These are phyloP conservation scores for Metschnikowia lochheadii DNA, from an alignment of 805 yeast species.

Conservation along the genomic window DNA sequence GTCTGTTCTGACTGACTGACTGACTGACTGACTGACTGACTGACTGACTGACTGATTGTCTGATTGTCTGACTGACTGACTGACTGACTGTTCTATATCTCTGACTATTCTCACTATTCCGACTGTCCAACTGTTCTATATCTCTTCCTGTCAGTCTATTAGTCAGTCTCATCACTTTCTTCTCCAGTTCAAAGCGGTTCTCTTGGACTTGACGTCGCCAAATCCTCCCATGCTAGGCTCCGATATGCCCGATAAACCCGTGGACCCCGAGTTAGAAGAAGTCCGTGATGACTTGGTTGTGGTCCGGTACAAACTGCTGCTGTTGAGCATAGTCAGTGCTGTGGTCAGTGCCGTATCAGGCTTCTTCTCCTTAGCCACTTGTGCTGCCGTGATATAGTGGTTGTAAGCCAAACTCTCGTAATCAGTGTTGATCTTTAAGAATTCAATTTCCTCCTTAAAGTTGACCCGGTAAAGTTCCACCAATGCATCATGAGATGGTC, in stretches of 20 bases:
- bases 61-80: too few relatives aligned
- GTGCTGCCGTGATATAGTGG: conserved; percentile 19
- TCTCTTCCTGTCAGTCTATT: neutral
- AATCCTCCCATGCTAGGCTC: conserved; percentile 11
- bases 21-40: too few relatives aligned
- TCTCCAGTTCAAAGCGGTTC: conserved; percentile 41
- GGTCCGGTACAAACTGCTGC: conserved; percentile 15
- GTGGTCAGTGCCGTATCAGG: conserved; percentile 1
- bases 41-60: too few relatives aligned
- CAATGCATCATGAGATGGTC: conserved; percentile 63
- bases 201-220: conserved; percentile 18
- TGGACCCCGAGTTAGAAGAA: conserved; percentile 13
- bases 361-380: conserved; percentile 8
- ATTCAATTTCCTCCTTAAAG: conserved; percentile 60
- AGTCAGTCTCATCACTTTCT: neutral
- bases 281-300: conserved; percentile 16
- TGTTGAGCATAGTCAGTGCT: conserved; percentile 4
- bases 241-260: conserved; percentile 9
- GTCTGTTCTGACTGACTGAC: too few relatives aligned
- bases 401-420: conserved; percentile 26
- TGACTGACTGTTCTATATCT: too few relatives aligned
- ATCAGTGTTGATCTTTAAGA: conserved; percentile 34
- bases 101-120: too few relatives aligned
- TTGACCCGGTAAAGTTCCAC: conserved; percentile 60
- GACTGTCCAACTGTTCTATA: too few relatives aligned